Evolutionary conservation across 371 early-diverging fungal species (phyloP).

Genomic region (Fennellomyces sp.): DNA sequence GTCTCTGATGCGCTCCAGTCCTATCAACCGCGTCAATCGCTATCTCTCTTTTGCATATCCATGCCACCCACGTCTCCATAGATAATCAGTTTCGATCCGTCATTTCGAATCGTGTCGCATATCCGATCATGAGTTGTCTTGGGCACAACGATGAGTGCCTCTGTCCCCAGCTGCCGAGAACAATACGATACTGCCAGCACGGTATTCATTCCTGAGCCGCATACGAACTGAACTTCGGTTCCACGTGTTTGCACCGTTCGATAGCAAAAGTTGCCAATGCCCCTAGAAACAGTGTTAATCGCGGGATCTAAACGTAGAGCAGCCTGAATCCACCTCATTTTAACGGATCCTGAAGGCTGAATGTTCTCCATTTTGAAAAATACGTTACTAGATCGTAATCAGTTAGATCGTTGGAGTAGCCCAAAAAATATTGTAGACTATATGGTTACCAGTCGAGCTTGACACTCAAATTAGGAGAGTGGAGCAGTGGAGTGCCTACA

Average conservation of each 20-base stretch:
- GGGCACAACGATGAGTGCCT: conserved; percentile 65
- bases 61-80: conserved; percentile 49
- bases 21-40: conserved; percentile 8
- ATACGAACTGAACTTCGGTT: conserved; percentile 56
- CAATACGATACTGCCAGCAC: conserved; percentile 73
- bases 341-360: conserved; percentile 77
- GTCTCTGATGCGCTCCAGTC: conserved; percentile 60
- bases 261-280: conserved; percentile 67
- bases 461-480: conserved; percentile 43
- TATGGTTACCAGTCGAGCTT: conserved; percentile 42
- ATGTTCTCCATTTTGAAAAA: conserved; percentile 77
- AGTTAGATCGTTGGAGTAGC: too few relatives aligned
- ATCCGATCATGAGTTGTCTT: conserved; percentile 49
- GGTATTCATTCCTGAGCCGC: conserved; percentile 72
- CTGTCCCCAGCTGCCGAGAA: conserved; percentile 62
- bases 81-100: conserved; percentile 63
- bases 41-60: background rate
- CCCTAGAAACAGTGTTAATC: conserved; percentile 50
- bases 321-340: conserved; percentile 56
- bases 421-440: background rate
- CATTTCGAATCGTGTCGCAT: conserved; percentile 58
- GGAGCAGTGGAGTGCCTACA: conserved; percentile 50
- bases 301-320: too few relatives aligned
- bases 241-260: conserved; percentile 56
- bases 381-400: conserved; percentile 63